Base-by-base conservation (phyloP, 2,329 filamentous ascomycete genomes). In the Fusarium sp. region DNA sequence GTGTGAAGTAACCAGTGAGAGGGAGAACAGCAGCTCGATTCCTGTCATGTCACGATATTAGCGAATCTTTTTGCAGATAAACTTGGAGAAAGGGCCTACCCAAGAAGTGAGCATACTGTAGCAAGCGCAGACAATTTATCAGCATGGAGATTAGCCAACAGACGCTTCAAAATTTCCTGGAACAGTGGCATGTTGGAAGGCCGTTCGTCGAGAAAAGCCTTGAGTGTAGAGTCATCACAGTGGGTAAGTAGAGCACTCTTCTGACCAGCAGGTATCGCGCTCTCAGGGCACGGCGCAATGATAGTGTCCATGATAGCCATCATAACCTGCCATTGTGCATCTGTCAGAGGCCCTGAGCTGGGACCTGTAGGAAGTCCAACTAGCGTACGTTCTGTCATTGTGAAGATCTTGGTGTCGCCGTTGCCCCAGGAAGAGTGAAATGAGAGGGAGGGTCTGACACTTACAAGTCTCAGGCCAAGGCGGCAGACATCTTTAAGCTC, bases 221-320 rank as follows among this genome's bases (percentile, higher is more conserved):
- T 10, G 1, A 61, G 16, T 3, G 58, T 44, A 3, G 35, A 28
- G 1, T 6, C 14, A 22, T 39, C 35, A 8, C 57, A 54, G 1
- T 33, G 30, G 6, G 3, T 6, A 5, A 54, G 56, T 4, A 51
- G 26, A 11, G 33, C 26, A 10, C 5, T 54, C 13, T n/a, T 33
- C 16, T 54, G 57, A 3, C 14, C 3, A 12, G 35, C 18, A 12
- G 35, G 7, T 4, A 54, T 12, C 18, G n/a, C 6, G 10, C 28
- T 24, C 9, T 56, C 48, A 3, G 36, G 16, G 11, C 58, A 61
- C 11, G 58, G 36, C 11, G 58, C 48, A 20, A 61, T 56, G 5
- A 61, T 24, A 1, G 58, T 61, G 9, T 61, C 48, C 58, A 61
- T 61, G 18, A 61, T 42, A n/a, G 48, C 48, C 58, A 61, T 61